Evolutionary conservation across 352 stramenopile species (phyloP).

Genomic region (Lagenidium sp.): DNA sequence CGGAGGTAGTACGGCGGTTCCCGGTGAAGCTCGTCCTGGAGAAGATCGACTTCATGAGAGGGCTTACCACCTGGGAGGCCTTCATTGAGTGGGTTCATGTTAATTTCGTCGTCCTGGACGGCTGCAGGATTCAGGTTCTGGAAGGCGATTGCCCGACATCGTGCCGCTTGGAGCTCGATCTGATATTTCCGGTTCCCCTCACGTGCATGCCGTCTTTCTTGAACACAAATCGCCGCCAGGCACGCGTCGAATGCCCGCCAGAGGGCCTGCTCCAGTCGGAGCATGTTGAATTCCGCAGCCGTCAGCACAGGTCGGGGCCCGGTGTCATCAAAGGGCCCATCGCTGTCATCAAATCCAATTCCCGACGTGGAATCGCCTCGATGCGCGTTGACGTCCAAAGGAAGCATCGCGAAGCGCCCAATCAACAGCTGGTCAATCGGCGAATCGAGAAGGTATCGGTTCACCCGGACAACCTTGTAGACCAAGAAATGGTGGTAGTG

Average conservation of each 20-base stretch:
- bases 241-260: conserved; percentile 74
- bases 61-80: conserved; percentile 42
- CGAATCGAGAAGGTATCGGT: conserved; percentile 56
- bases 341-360: conserved; percentile 11
- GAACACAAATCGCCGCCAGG: conserved; percentile 43
- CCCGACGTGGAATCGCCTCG: conserved; percentile 15
- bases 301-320: conserved; percentile 18
- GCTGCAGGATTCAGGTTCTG: conserved; percentile 35
- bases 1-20: conserved; percentile 69
- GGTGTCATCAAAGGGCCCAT: conserved; percentile 14
- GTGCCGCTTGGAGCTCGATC: conserved; percentile 32
- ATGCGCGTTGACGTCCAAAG: conserved; percentile 18
- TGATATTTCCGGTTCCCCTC: conserved; percentile 60
- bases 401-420: conserved; percentile 32
- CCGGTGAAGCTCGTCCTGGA: conserved; percentile 44
- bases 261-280: conserved; percentile 54
- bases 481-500: conserved; percentile 73
- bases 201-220: conserved; percentile 42
- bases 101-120: conserved; percentile 19
- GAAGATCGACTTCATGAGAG: conserved; percentile 41
- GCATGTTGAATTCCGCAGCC: conserved; percentile 28
- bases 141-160: conserved; percentile 41
- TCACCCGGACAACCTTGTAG: conserved; percentile 48
- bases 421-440: conserved; percentile 59
- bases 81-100: conserved; percentile 29